Evolutionary conservation across 2,329 filamentous ascomycete species (phyloP).

Genomic region (Mycosphaerella sp.): DNA sequence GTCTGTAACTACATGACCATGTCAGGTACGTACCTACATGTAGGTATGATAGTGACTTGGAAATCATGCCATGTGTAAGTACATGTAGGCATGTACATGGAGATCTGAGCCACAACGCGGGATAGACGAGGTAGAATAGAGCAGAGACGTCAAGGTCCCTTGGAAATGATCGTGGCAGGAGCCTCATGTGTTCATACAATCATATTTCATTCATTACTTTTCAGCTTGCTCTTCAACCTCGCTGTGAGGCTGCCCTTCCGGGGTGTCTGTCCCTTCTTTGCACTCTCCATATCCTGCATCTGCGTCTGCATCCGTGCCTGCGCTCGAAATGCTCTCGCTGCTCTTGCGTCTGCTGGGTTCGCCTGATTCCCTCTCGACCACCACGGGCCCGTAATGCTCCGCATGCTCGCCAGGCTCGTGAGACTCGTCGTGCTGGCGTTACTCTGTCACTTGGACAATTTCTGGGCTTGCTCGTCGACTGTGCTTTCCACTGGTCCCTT

Average conservation of each 20-base stretch:
- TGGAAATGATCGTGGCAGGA: no score
- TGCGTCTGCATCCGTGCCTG: neutral
- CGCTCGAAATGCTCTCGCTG: conserved; percentile 1
- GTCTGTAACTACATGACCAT: no score
- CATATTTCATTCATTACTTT: conserved; percentile 11
- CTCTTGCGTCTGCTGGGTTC: conserved; percentile 9
- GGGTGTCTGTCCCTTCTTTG: conserved; percentile 1
- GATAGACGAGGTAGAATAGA: no score
- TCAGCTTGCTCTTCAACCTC: conserved; percentile 8
- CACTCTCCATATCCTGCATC: neutral
- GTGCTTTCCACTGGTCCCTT: conserved; percentile 16
- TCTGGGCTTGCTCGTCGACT: conserved; percentile 18
- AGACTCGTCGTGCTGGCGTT: conserved; percentile 9
- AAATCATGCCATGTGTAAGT: no score
- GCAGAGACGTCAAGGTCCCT: no score
- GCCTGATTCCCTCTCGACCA: conserved; percentile 5
- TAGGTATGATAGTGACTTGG: no score
- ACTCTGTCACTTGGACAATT: conserved; percentile 16
- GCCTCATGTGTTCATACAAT: neutral
- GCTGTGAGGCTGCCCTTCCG: conserved; percentile 8
- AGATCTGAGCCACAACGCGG: no score
- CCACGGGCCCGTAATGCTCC: conserved; percentile 8
- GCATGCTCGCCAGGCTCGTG: conserved; percentile 7
- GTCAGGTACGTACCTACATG: no score
- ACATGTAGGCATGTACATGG: no score